Evolutionary conservation across 805 yeast genomes (phyloP).

Genomic region (Kluyveromyces siamensis): DNA sequence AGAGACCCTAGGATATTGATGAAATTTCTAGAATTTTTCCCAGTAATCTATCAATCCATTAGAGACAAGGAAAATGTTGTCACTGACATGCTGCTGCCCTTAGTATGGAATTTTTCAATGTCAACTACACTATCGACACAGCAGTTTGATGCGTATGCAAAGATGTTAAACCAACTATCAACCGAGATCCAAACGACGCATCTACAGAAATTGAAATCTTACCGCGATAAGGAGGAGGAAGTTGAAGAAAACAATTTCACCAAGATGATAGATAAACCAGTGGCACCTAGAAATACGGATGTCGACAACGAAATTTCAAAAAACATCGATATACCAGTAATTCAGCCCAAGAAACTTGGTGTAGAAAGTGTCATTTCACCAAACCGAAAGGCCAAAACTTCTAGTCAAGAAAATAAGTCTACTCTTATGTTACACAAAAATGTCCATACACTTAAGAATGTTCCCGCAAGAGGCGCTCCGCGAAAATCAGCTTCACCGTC

Average conservation of each 20-base stretch:
- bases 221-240: conserved; percentile 15
- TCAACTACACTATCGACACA: conserved; percentile 33
- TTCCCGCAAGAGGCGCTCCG: conserved; percentile 5
- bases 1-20: conserved; percentile 58
- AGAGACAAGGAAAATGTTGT: conserved; percentile 41
- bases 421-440: background rate
- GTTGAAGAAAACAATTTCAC: conserved; percentile 17
- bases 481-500: background rate
- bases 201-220: conserved; percentile 24
- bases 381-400: background rate
- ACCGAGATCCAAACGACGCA: conserved; percentile 38
- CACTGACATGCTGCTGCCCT: conserved; percentile 47
- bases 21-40: conserved; percentile 38
- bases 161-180: conserved; percentile 34
- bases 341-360: conserved; percentile 16
- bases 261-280: conserved; percentile 16
- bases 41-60: conserved; percentile 24
- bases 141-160: conserved; percentile 35
- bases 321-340: conserved; percentile 17
- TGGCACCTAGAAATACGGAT: conserved; percentile 11
- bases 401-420: background rate
- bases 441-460: background rate
- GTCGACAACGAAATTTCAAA: conserved; percentile 18
- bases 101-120: conserved; percentile 41
- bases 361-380: too few relatives aligned